These are phyloP conservation scores for Ogataea nakhonphanomensis DNA, from an alignment of 805 yeast species.

Conservation along the genomic window DNA sequence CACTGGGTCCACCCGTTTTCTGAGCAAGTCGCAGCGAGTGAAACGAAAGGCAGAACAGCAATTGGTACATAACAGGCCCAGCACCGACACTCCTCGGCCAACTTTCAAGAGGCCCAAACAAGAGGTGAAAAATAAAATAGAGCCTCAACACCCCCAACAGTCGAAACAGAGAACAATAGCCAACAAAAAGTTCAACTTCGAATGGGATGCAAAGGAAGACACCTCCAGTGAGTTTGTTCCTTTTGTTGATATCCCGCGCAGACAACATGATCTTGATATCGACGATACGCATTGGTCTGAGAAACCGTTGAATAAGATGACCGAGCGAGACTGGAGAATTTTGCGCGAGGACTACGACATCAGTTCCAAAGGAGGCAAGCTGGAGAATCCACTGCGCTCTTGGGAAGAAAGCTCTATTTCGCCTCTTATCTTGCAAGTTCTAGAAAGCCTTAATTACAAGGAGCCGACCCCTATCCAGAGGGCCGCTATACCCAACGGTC, in stretches of 20 bases:
- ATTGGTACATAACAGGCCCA: neutral
- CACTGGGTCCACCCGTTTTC: constrained; percentile 30
- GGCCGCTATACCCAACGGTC: constrained; percentile 74
- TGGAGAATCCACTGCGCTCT: constrained; percentile 58
- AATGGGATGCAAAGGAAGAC: constrained; percentile 69
- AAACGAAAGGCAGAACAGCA: constrained; percentile 17
- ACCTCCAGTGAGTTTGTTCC: constrained; percentile 48
- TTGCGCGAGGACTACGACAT: constrained; percentile 76
- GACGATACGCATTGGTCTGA: constrained; percentile 59
- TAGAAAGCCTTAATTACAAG: constrained; percentile 41
- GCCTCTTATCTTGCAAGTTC: constrained; percentile 33
- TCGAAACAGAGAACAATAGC: neutral
- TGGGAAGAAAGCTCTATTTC: constrained; percentile 71
- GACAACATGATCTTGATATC: constrained; percentile 8
- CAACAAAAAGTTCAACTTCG: constrained; percentile 52
- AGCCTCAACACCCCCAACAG: neutral
- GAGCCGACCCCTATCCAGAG: constrained; percentile 91
- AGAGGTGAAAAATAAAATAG: neutral
- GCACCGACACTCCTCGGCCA: constrained; percentile 1
- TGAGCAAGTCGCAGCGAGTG: constrained; percentile 45
- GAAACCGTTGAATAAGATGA: constrained; percentile 65
- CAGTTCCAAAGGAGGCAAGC: constrained; percentile 46
- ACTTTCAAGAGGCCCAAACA: neutral
- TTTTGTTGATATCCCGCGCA: constrained; percentile 28
- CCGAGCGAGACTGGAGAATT: constrained; percentile 84